Conservation (phyloP, 2,329 filamentous ascomycete species). For the Clarireedia hainanense region DNA sequence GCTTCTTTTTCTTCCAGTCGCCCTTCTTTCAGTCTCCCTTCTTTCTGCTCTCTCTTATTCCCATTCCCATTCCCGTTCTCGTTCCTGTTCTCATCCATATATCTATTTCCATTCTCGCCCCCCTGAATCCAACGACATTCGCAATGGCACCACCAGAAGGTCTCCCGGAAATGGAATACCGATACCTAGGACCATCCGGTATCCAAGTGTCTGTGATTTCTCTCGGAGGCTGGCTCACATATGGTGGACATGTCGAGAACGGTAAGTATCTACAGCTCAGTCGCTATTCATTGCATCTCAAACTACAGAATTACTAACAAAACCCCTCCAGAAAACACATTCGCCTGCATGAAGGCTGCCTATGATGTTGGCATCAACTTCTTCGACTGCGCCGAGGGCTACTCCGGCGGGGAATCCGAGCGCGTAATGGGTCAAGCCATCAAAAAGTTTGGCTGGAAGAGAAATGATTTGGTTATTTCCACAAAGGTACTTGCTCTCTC, state of each 20-base stretch:
- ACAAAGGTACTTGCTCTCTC: constrained; percentile 37
- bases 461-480: constrained; percentile 48
- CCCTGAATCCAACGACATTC: constrained; percentile 37
- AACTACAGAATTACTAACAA: neutral
- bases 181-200: constrained; percentile 62
- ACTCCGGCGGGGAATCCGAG: constrained; percentile 45
- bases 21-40: neutral
- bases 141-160: constrained; percentile 34
- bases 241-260: constrained; percentile 64
- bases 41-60: neutral
- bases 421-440: constrained; percentile 47
- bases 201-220: constrained; percentile 68
- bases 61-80: neutral
- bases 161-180: constrained; percentile 56
- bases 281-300: neutral
- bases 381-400: constrained; percentile 50
- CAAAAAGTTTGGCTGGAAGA: constrained; percentile 48
- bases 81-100: neutral
- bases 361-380: constrained; percentile 51
- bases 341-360: constrained; percentile 52
- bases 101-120: neutral
- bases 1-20: neutral
- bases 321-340: constrained; percentile 43
- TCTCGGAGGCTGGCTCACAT: constrained; percentile 66
- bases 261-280: constrained; percentile 33